These are phyloP conservation scores for Acacia concinna DNA, from an alignment of 331 rosid genomes.

Conservation along the genomic window DNA sequence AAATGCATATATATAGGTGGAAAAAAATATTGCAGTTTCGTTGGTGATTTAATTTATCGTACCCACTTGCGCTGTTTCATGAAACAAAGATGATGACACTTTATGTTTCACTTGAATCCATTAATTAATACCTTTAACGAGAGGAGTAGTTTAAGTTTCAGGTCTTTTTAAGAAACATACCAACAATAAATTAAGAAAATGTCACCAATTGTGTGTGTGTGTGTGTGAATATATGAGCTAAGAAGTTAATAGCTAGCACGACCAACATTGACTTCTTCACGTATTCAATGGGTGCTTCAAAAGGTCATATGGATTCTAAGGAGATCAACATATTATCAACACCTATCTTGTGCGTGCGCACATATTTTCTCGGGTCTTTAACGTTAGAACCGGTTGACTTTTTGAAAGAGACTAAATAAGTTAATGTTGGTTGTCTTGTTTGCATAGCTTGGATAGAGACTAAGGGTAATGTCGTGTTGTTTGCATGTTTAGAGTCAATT, in stretches of 20 bases:
- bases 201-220: not conserved
- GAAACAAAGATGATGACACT: not conserved
- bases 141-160: not conserved
- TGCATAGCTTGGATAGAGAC: no score
- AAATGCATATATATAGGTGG: not conserved
- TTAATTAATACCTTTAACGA: not conserved
- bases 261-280: not conserved
- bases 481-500: not conserved
- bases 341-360: conserved; percentile 1
- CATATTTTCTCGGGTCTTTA: no score
- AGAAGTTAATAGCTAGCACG: not conserved
- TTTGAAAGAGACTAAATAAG: no score
- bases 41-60: not conserved
- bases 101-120: not conserved
- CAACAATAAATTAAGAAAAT: not conserved
- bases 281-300: not conserved
- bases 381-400: no score
- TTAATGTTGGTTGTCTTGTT: no score
- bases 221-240: not conserved
- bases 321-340: not conserved
- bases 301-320: not conserved
- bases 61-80: not conserved
- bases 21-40: not conserved
- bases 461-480: no score
- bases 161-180: not conserved